These are phyloP conservation scores for Colletotrichum tropicale DNA, from an alignment of 2,329 filamentous ascomycete genomes.

Conservation along the genomic window DNA sequence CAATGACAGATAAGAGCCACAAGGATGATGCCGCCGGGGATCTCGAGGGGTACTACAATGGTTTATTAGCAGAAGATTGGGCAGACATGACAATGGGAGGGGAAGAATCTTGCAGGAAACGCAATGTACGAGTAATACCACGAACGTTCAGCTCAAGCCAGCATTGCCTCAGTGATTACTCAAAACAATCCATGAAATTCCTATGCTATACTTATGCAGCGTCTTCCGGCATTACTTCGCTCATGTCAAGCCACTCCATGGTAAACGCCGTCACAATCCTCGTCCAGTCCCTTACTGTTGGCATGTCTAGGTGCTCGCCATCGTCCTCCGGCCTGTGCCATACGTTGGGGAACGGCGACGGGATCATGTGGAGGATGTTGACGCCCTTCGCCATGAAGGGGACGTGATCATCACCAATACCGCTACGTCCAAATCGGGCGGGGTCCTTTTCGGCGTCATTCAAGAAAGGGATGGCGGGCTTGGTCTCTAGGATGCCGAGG, in stretches of 20 bases:
- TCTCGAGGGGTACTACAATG: neutral
- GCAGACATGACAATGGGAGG: neutral
- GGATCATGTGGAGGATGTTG: slow-evolving; percentile 77
- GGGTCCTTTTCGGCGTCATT: slow-evolving; percentile 54
- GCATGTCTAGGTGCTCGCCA: slow-evolving; percentile 72
- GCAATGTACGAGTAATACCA: neutral
- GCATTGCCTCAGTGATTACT: neutral
- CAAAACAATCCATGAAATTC: neutral
- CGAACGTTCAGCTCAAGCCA: neutral
- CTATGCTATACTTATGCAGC: neutral
- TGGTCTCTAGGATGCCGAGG: slow-evolving; percentile 54
- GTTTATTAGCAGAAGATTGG: neutral
- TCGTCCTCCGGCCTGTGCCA: slow-evolving; percentile 79
- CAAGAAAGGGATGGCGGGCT: slow-evolving; percentile 54
- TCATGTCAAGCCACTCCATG: slow-evolving; percentile 80
- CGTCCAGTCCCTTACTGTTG: slow-evolving; percentile 79
- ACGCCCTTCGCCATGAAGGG: slow-evolving; percentile 80
- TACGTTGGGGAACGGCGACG: slow-evolving; percentile 70
- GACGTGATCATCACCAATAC: slow-evolving; percentile 75
- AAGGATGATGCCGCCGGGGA: neutral
- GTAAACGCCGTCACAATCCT: slow-evolving; percentile 75
- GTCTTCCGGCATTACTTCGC: slow-evolving; percentile 36
- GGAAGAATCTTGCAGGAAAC: neutral
- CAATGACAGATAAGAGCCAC: neutral
- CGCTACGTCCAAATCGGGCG: slow-evolving; percentile 33